These are phyloP conservation scores for Boehmeria nivea DNA, from an alignment of 306 rosid genomes.

Conservation along the genomic window DNA sequence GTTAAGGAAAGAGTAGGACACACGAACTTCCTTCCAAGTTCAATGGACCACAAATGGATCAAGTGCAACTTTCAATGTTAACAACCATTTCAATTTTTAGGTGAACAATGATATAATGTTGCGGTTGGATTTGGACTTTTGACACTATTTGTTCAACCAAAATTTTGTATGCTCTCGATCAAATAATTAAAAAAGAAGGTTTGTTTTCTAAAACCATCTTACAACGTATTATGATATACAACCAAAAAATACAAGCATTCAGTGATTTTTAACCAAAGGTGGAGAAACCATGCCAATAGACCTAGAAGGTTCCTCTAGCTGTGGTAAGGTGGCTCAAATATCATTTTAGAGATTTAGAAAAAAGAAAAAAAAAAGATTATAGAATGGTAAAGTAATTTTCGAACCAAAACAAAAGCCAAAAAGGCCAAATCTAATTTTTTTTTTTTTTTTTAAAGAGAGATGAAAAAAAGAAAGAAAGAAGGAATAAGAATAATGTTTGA, in stretches of 20 bases:
- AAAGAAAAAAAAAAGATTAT: no score
- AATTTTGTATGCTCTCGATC: neutral
- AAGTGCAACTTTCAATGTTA: constrained; percentile 5
- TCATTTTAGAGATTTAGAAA: no score
- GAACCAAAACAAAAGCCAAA: no score
- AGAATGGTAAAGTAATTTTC: no score
- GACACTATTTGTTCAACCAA: constrained; percentile 12
- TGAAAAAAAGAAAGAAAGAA: neutral
- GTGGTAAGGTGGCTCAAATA: no score
- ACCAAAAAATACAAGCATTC: neutral
- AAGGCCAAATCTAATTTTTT: neutral
- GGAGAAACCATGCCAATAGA: neutral
- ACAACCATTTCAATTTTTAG: constrained; percentile 5
- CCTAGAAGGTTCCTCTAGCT: no score
- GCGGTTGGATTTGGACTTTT: constrained; percentile 8
- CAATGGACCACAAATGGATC: neutral
- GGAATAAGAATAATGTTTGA: neutral
- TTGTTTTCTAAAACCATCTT: no score
- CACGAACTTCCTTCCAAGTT: neutral
- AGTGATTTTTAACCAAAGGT: neutral
- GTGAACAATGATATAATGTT: constrained; percentile 11
- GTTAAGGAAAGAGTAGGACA: neutral
- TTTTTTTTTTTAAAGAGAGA: no score
- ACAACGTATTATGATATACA: neutral
- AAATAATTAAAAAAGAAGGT: neutral